These are phyloP conservation scores for Dryas octopetala DNA, from an alignment of 306 rosid genomes.

Conservation along the genomic window DNA sequence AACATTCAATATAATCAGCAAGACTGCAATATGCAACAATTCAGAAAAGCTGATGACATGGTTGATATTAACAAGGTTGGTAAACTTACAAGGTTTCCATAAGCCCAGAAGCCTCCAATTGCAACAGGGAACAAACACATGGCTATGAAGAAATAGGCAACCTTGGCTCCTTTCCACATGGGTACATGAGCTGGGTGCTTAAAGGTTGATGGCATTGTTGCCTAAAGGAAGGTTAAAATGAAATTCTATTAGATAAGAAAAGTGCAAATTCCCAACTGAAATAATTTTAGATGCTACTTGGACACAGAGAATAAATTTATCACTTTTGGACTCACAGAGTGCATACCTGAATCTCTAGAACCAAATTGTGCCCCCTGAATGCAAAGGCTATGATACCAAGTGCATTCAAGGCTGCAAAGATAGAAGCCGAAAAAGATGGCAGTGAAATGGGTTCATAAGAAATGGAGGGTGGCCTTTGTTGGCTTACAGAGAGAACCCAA, in stretches of 20 bases:
- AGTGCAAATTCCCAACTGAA: neutral
- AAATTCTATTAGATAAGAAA: slow-evolving; percentile 13
- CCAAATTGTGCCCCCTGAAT: slow-evolving; percentile 94
- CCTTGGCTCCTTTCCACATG: slow-evolving; percentile 99
- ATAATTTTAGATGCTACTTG: neutral
- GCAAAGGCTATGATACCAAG: slow-evolving; percentile 96
- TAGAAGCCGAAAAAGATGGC: slow-evolving; percentile 56
- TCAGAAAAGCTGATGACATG: neutral
- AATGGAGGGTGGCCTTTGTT: slow-evolving; percentile 74
- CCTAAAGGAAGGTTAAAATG: slow-evolving; percentile 38
- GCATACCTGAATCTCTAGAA: slow-evolving; percentile 82
- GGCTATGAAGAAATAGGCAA: slow-evolving; percentile 94
- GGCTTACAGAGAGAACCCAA: slow-evolving; percentile 95
- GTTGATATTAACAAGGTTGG: neutral
- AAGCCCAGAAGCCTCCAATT: slow-evolving; percentile 97
- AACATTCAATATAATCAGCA: slow-evolving; percentile 4
- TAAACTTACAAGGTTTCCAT: slow-evolving; percentile 84
- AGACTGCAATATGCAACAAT: neutral
- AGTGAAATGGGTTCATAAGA: slow-evolving; percentile 76
- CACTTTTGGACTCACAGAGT: neutral
- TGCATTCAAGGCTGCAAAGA: slow-evolving; percentile 79
- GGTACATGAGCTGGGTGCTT: slow-evolving; percentile 99
- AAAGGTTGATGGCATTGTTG: slow-evolving; percentile 98
- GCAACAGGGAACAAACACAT: slow-evolving; percentile 93
- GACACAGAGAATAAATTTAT: neutral